Conservation (phyloP, 1,284 basidiomycete species). For the Albatrellus sp. region DNA sequence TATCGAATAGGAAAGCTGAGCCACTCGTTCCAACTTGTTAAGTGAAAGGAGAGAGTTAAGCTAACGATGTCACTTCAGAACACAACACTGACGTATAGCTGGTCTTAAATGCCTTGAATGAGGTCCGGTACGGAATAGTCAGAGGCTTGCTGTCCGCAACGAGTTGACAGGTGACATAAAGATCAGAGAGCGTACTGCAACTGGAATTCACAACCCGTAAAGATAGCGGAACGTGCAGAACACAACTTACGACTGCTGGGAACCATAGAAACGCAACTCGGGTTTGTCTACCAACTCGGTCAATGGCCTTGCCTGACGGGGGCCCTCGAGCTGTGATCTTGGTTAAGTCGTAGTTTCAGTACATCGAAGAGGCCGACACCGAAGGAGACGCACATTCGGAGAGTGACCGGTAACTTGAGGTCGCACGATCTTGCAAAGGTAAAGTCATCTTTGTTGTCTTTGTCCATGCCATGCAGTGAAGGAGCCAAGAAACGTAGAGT, state of each 20-base stretch:
- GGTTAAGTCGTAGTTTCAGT: neutral
- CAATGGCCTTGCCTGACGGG: constrained; percentile 53
- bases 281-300: constrained; percentile 71
- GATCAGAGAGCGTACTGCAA: constrained; percentile 68
- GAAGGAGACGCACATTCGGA: constrained; percentile 60
- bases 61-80: constrained; percentile 1
- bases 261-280: constrained; percentile 67
- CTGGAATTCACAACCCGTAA: neutral
- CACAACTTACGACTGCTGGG: constrained; percentile 57
- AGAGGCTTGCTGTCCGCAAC: constrained; percentile 88
- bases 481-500: neutral
- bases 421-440: constrained; percentile 81
- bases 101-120: constrained; percentile 85
- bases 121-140: constrained; percentile 82
- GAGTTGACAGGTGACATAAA: constrained; percentile 87
- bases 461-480: constrained; percentile 57
- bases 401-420: constrained; percentile 75
- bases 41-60: neutral
- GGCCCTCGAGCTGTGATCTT: constrained; percentile 80
- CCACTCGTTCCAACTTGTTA: constrained; percentile 85
- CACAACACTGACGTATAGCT: constrained; percentile 47
- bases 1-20: constrained; percentile 85
- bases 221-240: constrained; percentile 14
- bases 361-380: neutral
- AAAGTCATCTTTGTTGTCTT: constrained; percentile 71